phyloP scores from a whole-genome alignment of 371 early-diverging fungal genomes.

The Vittaforma corneae region DNA sequence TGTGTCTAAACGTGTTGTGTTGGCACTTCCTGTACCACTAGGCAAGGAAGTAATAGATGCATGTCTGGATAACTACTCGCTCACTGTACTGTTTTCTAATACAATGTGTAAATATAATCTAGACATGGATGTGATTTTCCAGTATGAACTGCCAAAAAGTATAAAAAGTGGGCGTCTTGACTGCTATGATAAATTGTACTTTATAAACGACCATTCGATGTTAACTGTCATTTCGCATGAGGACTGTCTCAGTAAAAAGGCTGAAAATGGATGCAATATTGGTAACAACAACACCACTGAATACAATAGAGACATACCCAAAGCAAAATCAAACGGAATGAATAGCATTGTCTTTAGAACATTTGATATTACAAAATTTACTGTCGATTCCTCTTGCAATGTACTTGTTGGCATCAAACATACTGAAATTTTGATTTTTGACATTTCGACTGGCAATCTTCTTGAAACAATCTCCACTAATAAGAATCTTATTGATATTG shows the following conservation, averaged over 20 bases:
- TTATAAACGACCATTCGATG: no score
- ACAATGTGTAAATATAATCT: not conserved
- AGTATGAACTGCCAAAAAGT: no score
- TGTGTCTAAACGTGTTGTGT: conserved; percentile 6
- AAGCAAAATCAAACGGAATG: not conserved
- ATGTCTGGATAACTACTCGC: conserved; percentile 3
- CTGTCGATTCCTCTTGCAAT: conserved; percentile 1
- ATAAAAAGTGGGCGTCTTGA: no score
- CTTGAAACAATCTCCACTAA: not conserved
- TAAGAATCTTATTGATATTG: not conserved
- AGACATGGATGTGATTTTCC: no score
- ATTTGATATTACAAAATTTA: not conserved
- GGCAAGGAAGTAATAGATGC: conserved; percentile 14
- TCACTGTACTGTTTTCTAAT: not conserved
- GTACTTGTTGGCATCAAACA: not conserved
- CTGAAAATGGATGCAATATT: no score
- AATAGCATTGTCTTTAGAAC: not conserved
- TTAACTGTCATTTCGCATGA: no score
- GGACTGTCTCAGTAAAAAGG: no score
- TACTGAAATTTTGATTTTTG: not conserved
- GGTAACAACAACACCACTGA: not conserved
- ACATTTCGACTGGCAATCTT: not conserved
- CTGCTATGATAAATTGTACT: no score
- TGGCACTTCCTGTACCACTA: no score
- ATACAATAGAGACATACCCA: not conserved